Evolutionary conservation across 441 rosid genomes (phyloP).

Genomic region (Hura crepitans): DNA sequence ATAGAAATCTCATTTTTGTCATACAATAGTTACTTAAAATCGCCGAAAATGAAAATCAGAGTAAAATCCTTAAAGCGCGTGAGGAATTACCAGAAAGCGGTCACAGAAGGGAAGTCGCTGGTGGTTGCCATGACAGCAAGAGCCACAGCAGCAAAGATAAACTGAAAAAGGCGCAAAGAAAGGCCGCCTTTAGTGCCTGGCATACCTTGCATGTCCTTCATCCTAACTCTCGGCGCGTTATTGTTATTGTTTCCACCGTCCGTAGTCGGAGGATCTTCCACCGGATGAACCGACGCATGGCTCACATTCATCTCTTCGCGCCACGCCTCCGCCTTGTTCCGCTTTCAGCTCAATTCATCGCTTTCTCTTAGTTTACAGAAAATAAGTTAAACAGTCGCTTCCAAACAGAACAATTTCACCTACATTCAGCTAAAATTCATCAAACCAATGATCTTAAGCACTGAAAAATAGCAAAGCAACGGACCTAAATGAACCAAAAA

Average conservation of each 20-base stretch:
- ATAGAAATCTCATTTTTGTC: not conserved
- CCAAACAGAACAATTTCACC: not conserved
- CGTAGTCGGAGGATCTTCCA: constrained; percentile 55
- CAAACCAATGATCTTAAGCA: not conserved
- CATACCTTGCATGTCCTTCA: constrained; percentile 71
- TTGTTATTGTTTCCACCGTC: constrained; percentile 37
- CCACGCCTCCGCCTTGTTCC: not conserved
- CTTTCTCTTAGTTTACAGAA: not conserved
- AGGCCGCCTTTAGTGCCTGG: constrained; percentile 66
- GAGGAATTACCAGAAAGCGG: constrained; percentile 56
- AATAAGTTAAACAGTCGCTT: not conserved
- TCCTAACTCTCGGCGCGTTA: constrained; percentile 45
- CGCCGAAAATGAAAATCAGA: not conserved
- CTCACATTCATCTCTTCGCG: constrained; percentile 54
- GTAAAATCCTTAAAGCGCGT: not conserved
- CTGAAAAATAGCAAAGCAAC: not conserved
- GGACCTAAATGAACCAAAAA: not conserved
- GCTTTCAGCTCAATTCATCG: constrained; percentile 20
- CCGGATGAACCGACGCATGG: constrained; percentile 69
- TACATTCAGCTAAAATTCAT: not conserved
- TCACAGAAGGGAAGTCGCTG: constrained; percentile 69
- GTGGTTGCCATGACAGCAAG: constrained; percentile 63
- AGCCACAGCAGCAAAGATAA: constrained; percentile 52
- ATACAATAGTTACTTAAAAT: not conserved
- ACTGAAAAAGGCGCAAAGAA: constrained; percentile 52